phyloP scores from a whole-genome alignment of 1,139 yeast genomes.

The Yamadazyma mexicana region DNA sequence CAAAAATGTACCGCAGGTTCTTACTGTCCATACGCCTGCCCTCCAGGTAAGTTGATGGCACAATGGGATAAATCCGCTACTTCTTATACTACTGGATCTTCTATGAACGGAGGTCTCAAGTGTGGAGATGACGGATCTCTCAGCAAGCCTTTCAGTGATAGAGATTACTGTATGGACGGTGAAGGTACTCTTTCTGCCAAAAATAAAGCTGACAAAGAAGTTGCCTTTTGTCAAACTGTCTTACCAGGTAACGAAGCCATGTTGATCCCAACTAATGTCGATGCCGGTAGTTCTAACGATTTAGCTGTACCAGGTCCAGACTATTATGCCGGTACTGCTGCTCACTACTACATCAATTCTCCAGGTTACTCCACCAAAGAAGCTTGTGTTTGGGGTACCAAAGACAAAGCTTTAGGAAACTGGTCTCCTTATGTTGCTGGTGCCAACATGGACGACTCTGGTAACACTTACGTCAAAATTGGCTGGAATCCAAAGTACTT shows the following conservation, averaged over 20 bases:
- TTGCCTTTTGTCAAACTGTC: slow-evolving; percentile 90
- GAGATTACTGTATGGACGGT: slow-evolving; percentile 73
- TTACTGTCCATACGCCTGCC: slow-evolving; percentile 88
- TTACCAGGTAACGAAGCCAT: slow-evolving; percentile 92
- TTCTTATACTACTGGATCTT: slow-evolving; percentile 62
- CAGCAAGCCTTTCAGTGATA: slow-evolving; percentile 59
- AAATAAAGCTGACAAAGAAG: slow-evolving; percentile 54
- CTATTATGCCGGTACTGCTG: slow-evolving; percentile 74
- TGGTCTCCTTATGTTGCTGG: slow-evolving; percentile 96
- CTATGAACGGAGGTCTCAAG: slow-evolving; percentile 78
- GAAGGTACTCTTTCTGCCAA: slow-evolving; percentile 66
- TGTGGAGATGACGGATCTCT: slow-evolving; percentile 72
- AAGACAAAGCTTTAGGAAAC: slow-evolving; percentile 69
- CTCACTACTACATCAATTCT: slow-evolving; percentile 83
- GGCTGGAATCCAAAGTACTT: slow-evolving; percentile 90
- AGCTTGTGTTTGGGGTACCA: slow-evolving; percentile 85
- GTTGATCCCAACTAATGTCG: slow-evolving; percentile 79
- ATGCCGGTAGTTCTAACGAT: slow-evolving; percentile 41
- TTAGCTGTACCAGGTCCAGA: slow-evolving; percentile 84
- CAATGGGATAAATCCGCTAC: slow-evolving; percentile 72
- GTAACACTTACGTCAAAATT: slow-evolving; percentile 75
- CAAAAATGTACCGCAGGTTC: slow-evolving; percentile 70
- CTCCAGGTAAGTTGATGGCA: slow-evolving; percentile 78
- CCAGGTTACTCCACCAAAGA: slow-evolving; percentile 79
- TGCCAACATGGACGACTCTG: slow-evolving; percentile 68